These are phyloP conservation scores for Geotrichum australiense DNA, from an alignment of 1,139 yeast genomes.

Conservation along the genomic window DNA sequence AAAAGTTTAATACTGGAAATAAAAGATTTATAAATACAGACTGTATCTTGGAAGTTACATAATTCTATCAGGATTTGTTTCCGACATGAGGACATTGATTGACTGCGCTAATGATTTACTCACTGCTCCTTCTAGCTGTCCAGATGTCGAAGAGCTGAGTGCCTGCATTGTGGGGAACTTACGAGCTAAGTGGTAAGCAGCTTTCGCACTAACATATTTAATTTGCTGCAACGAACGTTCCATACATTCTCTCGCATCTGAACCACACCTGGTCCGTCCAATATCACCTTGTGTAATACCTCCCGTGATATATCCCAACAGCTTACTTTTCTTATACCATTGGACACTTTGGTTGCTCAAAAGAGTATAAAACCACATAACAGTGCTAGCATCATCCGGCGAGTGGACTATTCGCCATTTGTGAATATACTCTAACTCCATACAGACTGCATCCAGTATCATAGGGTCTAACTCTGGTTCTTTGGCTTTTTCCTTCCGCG, in stretches of 20 bases:
- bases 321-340: slow-evolving; percentile 21
- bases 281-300: slow-evolving; percentile 31
- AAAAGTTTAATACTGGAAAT: too few relatives aligned
- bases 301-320: background rate
- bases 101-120: slow-evolving; percentile 20
- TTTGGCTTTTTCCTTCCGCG: background rate
- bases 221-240: slow-evolving; percentile 41
- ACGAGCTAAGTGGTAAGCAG: slow-evolving; percentile 20
- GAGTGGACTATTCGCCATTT: slow-evolving; percentile 23
- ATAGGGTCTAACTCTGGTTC: background rate
- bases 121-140: background rate
- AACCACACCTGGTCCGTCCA: slow-evolving; percentile 40
- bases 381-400: slow-evolving; percentile 20
- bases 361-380: slow-evolving; percentile 25
- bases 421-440: slow-evolving; percentile 20
- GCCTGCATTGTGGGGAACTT: slow-evolving; percentile 22
- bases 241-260: slow-evolving; percentile 37
- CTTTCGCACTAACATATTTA: slow-evolving; percentile 40
- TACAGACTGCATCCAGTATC: slow-evolving; percentile 12
- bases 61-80: slow-evolving; percentile 22
- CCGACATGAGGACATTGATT: slow-evolving; percentile 20
- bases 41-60: background rate
- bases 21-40: too few relatives aligned
- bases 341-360: slow-evolving; percentile 21
- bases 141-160: slow-evolving; percentile 15